Conservation (phyloP, 2,329 filamentous ascomycete species). For the Phialocephala sp. region DNA sequence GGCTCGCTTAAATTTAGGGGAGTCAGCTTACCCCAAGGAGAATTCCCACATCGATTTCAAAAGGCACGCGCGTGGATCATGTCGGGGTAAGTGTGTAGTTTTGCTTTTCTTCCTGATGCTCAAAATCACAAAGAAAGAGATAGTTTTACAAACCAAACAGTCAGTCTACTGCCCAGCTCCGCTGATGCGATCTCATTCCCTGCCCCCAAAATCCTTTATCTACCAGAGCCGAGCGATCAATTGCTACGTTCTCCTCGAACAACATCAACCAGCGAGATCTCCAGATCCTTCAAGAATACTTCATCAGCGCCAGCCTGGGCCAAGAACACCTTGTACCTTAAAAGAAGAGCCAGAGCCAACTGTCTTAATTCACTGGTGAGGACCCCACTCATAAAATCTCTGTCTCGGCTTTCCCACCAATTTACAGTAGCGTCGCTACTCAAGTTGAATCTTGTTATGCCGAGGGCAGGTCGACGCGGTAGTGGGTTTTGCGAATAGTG, state of each 20-base stretch:
- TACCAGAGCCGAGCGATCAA: not conserved
- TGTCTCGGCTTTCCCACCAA: too few species aligned
- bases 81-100: not conserved
- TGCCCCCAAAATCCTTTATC: not conserved
- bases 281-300: not conserved
- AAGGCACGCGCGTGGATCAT: not conserved
- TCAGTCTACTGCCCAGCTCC: not conserved
- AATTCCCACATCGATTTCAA: too few species aligned
- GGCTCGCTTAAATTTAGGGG: not conserved
- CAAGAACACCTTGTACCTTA: not conserved
- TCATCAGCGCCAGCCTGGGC: not conserved
- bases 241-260: not conserved
- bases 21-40: too few species aligned
- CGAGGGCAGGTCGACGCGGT: not conserved
- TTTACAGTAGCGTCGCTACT: not conserved
- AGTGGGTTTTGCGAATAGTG: not conserved
- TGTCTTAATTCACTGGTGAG: not conserved
- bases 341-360: not conserved
- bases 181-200: not conserved
- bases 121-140: too few species aligned
- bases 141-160: too few species aligned
- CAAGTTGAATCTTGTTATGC: not conserved
- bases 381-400: not conserved
- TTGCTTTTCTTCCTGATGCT: too few species aligned
- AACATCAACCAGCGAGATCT: not conserved